Base-by-base conservation (phyloP, 192 early-diverging fungal species). In the Entophlyctis luteolus region DNA sequence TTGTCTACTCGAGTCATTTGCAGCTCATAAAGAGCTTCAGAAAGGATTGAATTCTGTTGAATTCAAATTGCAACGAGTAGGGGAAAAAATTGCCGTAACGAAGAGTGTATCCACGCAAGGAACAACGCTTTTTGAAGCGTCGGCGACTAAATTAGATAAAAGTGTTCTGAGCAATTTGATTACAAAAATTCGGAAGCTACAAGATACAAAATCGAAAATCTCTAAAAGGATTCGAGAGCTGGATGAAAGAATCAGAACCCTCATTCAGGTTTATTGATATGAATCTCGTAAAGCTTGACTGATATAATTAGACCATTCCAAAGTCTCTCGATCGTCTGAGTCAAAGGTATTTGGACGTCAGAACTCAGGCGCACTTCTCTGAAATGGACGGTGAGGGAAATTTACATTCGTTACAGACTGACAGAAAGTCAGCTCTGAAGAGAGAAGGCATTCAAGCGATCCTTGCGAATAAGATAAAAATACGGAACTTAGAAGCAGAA, bases 241-340 rank as follows among this genome's bases (percentile, higher is more conserved):
- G 58, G 78, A 80, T 58, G 78, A 77, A 12, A 71, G 63, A 59
- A 70, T 75, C 6, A 60, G 63, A 29, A 77, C 66, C 62, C 68
- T 80, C 6, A 54, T 73, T 53, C 55, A 78, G 57, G 67, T 77
- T 5, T 18, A 18, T 53, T 53, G 12, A 12, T 29, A 25, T 53
- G 18, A 62, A 14, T 2, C 22, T 22, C 20, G 48, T 39, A 49
- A 8, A 65, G 6, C 33, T 56, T 14, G 42, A 10, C 16, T 65
- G n/a, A 0, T 53, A 29, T 48, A 58, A 0, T 29, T 45, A 79
- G 77, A 71, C 63, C 12, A 46, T 79, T 62, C 77, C 77, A 0
- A 31, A 59, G 5, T 66, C 75, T 16, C 28, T 75, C 6, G 77
- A 78, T 38, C 8, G 6, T 2, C 56, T 48, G 23, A 71, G 67